Conservation (phyloP, 805 yeast species). For the Wickerhamiella kazuoi region DNA sequence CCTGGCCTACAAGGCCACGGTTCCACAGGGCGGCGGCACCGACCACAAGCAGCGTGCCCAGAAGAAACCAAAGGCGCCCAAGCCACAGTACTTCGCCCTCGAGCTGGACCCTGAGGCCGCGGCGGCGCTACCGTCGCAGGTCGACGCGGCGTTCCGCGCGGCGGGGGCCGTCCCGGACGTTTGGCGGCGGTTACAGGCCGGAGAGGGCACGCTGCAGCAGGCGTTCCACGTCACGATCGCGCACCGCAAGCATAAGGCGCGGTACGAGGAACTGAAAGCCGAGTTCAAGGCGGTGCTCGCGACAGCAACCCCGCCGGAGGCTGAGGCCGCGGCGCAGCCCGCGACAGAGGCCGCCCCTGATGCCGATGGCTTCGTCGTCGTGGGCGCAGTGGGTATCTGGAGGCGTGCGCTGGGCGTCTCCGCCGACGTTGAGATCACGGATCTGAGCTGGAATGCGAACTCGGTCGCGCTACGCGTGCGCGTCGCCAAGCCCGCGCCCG, state of each 20-base stretch:
- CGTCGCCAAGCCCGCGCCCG: slow-evolving; percentile 17
- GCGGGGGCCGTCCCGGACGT: slow-evolving; percentile 1
- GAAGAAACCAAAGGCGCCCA: not conserved
- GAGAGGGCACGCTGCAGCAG: slow-evolving; percentile 6
- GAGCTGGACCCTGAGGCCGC: no score
- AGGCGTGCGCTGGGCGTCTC: no score
- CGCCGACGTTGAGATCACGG: slow-evolving; percentile 27
- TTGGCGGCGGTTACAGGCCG: slow-evolving; percentile 6
- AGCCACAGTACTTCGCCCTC: slow-evolving; percentile 33
- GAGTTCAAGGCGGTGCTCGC: slow-evolving; percentile 2
- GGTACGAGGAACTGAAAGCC: slow-evolving; percentile 2
- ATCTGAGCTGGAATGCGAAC: slow-evolving; percentile 32
- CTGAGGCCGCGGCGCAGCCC: slow-evolving; percentile 7
- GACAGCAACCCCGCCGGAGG: not conserved
- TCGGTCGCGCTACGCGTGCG: slow-evolving; percentile 40
- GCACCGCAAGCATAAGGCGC: slow-evolving; percentile 9
- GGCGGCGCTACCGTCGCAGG: slow-evolving; percentile 11
- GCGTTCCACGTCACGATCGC: slow-evolving; percentile 22
- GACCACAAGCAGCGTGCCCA: not conserved
- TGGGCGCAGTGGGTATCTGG: no score
- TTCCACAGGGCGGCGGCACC: not conserved
- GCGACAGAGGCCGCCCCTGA: no score
- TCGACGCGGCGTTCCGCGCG: slow-evolving; percentile 11
- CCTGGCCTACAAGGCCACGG: slow-evolving; percentile 34
- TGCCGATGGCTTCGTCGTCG: no score